Percentiles rank a stretch among this genome's conserved stretches.
Conservation (phyloP, 2,329 filamentous ascomycete species). For the Byssochlamys sp. region DNA sequence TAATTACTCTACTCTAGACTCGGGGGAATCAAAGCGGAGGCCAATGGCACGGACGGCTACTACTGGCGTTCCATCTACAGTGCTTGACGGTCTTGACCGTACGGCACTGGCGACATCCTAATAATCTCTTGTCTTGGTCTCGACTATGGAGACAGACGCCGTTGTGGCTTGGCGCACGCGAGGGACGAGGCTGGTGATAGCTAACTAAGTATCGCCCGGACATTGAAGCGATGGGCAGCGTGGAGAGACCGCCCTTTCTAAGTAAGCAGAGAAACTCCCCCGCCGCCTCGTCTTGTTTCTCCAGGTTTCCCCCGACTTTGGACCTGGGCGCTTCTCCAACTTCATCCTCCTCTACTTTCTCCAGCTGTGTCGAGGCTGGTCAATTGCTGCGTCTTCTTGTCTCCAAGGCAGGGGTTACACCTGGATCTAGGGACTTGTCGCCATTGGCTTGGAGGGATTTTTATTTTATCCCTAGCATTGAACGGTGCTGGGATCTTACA, state of each 20-base stretch:
- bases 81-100: too few species aligned
- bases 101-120: background rate
- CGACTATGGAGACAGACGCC: background rate
- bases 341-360: background rate
- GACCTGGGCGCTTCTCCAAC: background rate
- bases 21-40: too few species aligned
- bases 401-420: background rate
- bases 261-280: background rate
- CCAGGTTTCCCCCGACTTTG: background rate
- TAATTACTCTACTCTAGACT: too few species aligned
- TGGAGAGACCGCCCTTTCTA: background rate
- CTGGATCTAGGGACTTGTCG: background rate
- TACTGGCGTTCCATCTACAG: too few species aligned
- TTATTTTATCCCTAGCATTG: background rate
- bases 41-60: too few species aligned
- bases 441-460: background rate
- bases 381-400: background rate
- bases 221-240: background rate
- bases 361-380: background rate
- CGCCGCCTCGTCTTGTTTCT: background rate
- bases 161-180: background rate
- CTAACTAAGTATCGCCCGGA: background rate
- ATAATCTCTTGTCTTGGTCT: too few species aligned
- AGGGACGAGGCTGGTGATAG: background rate
- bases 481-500: background rate